Base-by-base conservation (phyloP, 495 filamentous ascomycete species). In the Jackrogersella minutella region DNA sequence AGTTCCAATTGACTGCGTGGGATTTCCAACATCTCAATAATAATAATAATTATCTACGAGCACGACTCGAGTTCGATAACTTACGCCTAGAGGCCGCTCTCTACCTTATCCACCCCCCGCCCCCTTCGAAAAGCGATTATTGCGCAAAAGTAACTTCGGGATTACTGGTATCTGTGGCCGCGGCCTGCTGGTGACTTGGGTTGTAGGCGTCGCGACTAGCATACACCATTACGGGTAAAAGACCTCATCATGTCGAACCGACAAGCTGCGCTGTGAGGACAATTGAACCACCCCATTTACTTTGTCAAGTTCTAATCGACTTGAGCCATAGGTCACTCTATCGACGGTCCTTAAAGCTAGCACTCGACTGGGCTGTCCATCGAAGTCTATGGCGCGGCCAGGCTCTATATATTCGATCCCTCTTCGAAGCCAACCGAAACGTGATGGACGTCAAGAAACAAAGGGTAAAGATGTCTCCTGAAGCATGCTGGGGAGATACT, bases 291-390 rank as follows among this genome's bases (percentile, higher is more conserved):
- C 17, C n/a, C 10, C 10, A 17, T 19, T 37, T 46, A 28, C 10
- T 26, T 13, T n/a, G n/a, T 10, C 37, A 30, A 43, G 31, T 22
- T 50, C 67, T 73, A 69, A 73, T 40, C 30, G 22, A 62, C 26
- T 13, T 39, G 21, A n/a, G 10, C 14, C n/a, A 3, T 74, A 98
- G 96, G 62, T 93, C 91, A 31, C 89, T 99, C 40, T 98, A 99
- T 78, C 89, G 95, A 64, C 92, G 93, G 60, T 92, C 91, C 16
- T 79, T 98, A 71, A 98, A 97, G 84, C 87, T 96, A 59, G 85
- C 95, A 13, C 90, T 97, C 66, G 92, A 96, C 81, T 99, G 95
- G 96, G 82, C 91, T 57, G 91, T 97, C 61, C 91, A 97, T 68
- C 87, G 96, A 57, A 85, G 89, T 65, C 77, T 97, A 65, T 99